Evolutionary conservation across 176 grass and related monocot genomes (phyloP).

Genomic region (Carex pumila): DNA sequence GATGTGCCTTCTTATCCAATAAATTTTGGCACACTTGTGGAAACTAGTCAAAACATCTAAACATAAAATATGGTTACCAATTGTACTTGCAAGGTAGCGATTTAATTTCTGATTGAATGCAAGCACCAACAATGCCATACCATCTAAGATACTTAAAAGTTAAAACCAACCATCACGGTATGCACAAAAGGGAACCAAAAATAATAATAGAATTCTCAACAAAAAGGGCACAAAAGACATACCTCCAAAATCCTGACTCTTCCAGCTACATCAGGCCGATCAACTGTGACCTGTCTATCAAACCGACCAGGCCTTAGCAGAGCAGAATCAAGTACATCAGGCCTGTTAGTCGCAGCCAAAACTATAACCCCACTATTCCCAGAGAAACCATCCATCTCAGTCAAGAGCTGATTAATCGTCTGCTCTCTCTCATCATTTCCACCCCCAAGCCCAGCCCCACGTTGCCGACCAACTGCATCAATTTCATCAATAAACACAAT

Average conservation of each 20-base stretch:
- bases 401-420: constrained; percentile 96
- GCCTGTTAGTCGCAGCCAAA: constrained; percentile 80
- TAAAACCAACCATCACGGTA: not conserved
- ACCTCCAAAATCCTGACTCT: constrained; percentile 93
- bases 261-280: constrained; percentile 80
- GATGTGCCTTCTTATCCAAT: not conserved
- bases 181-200: not conserved
- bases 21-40: not conserved
- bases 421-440: constrained; percentile 98
- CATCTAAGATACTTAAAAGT: not conserved
- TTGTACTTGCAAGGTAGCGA: not conserved
- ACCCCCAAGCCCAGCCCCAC: constrained; percentile 80
- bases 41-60: not conserved
- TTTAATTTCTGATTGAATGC: not conserved
- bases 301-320: constrained; percentile 76
- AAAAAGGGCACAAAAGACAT: not conserved
- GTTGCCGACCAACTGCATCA: constrained; percentile 85
- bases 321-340: constrained; percentile 64
- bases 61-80: not conserved
- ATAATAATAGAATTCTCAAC: not conserved
- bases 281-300: constrained; percentile 89
- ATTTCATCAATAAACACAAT: constrained; percentile 98
- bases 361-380: constrained; percentile 96
- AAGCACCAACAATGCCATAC: not conserved
- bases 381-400: constrained; percentile 94